Evolutionary conservation across 371 early-diverging fungal species (phyloP).

Genomic region (Coemansia sp.): DNA sequence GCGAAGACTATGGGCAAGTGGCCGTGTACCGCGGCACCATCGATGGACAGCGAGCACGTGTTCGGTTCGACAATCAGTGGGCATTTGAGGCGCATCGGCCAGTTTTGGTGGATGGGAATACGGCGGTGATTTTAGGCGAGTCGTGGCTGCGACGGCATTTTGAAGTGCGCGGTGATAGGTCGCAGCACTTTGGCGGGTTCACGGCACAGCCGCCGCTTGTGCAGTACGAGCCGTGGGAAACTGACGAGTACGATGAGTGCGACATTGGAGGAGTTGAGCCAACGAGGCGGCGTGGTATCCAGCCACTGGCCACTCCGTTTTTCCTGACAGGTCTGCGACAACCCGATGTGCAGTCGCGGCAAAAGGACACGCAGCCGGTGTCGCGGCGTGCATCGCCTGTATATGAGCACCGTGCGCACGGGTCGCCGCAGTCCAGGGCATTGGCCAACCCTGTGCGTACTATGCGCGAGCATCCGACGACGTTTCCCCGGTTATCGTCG

Average conservation of each 20-base stretch:
- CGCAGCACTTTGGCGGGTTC: constrained; percentile 51
- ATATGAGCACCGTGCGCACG: constrained; percentile 9
- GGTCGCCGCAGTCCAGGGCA: background rate
- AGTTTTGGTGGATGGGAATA: constrained; percentile 52
- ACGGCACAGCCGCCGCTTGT: constrained; percentile 13
- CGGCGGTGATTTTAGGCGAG: constrained; percentile 51
- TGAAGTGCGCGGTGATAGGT: constrained; percentile 51
- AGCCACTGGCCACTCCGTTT: constrained; percentile 39
- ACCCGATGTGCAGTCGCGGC: background rate
- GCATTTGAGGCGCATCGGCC: constrained; percentile 49
- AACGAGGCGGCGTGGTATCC: constrained; percentile 19
- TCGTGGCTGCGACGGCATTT: constrained; percentile 53
- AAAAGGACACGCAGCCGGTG: background rate
- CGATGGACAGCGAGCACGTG: constrained; percentile 47
- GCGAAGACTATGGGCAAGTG: constrained; percentile 54
- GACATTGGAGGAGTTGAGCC: constrained; percentile 10
- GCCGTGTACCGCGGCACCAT: constrained; percentile 53
- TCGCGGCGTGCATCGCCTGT: constrained; percentile 30
- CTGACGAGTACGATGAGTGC: constrained; percentile 37
- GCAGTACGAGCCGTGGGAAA: constrained; percentile 50
- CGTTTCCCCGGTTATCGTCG: constrained; percentile 43
- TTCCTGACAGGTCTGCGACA: constrained; percentile 39
- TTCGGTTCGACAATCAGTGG: constrained; percentile 46
- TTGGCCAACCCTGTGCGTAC: background rate
- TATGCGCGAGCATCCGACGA: constrained; percentile 28